Conservation (phyloP, 2,329 filamentous ascomycete genomes). For the Tolypocladium cylindrosporum region DNA sequence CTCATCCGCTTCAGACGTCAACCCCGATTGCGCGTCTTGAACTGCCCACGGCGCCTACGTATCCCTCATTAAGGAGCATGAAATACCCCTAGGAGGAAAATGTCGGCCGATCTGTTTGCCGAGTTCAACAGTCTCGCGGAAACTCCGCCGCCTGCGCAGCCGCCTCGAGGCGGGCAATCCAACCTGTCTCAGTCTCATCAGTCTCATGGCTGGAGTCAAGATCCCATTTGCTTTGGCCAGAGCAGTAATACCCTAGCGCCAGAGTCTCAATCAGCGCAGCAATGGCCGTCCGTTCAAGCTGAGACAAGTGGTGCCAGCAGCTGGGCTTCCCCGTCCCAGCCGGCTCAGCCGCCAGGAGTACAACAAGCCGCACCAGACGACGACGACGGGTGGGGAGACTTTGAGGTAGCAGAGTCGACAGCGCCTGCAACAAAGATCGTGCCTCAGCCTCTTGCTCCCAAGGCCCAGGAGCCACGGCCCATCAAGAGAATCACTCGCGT, state of each 20-base stretch:
- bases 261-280: slow-evolving; percentile 11
- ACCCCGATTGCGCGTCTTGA: neutral
- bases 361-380: slow-evolving; percentile 26
- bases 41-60: neutral
- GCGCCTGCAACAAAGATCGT: slow-evolving; percentile 2
- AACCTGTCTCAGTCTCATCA: slow-evolving; percentile 6
- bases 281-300: slow-evolving; percentile 21
- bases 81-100: slow-evolving; percentile 17
- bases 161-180: slow-evolving; percentile 5
- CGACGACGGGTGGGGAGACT: slow-evolving; percentile 59
- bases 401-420: slow-evolving; percentile 43
- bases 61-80: neutral
- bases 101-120: slow-evolving; percentile 58
- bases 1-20: neutral
- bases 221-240: slow-evolving; percentile 14
- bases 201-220: slow-evolving; percentile 7
- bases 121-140: slow-evolving; percentile 45
- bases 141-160: slow-evolving; percentile 17
- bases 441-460: neutral
- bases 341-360: neutral
- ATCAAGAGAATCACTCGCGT: slow-evolving; percentile 24
- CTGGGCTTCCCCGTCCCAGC: slow-evolving; percentile 7
- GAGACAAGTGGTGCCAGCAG: slow-evolving; percentile 9
- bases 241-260: slow-evolving; percentile 7
- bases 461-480: neutral